Percentiles rank a stretch among this genome's conserved stretches.
Conservation (phyloP, 208 protist genomes). For the Jaenimonas drosophilae region DNA sequence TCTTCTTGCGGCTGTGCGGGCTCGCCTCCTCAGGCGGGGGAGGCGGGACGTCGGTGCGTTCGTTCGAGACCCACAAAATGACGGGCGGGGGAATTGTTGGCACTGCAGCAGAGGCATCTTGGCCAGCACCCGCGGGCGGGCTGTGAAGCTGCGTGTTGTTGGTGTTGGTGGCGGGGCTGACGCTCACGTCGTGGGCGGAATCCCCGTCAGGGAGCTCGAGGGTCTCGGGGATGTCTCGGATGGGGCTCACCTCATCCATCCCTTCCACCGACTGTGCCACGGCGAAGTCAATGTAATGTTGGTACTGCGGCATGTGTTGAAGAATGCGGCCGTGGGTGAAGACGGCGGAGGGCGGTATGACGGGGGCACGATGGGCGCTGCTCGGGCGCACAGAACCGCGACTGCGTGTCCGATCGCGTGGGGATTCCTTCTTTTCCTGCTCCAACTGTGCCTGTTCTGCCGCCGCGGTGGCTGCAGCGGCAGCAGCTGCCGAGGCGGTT, state of each 20-base stretch:
- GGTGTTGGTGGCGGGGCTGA: neutral
- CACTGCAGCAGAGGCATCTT: neutral
- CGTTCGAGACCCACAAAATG: constrained; percentile 23
- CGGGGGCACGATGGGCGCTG: neutral
- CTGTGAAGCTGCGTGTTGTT: neutral
- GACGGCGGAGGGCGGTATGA: constrained; percentile 2
- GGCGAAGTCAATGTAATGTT: constrained; percentile 41
- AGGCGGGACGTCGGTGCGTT: constrained; percentile 4
- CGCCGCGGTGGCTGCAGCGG: too few species aligned
- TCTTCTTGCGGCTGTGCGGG: constrained; percentile 17
- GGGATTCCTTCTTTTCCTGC: neutral
- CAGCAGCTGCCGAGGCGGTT: neutral
- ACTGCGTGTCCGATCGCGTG: too few species aligned
- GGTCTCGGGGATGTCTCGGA: constrained; percentile 46
- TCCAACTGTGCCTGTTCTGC: too few species aligned
- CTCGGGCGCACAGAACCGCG: neutral
- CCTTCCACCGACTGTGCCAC: constrained; percentile 20
- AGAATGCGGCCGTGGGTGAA: constrained; percentile 56
- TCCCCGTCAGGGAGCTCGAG: constrained; percentile 12
- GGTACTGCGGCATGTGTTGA: constrained; percentile 30
- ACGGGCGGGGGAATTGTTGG: constrained; percentile 5
- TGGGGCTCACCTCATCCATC: constrained; percentile 25
- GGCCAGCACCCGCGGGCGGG: neutral
- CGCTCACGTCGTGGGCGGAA: too few species aligned
- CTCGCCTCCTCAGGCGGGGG: constrained; percentile 8